These are phyloP conservation scores for Penicillium alfredii DNA, from an alignment of 495 filamentous ascomycete genomes.

Conservation along the genomic window DNA sequence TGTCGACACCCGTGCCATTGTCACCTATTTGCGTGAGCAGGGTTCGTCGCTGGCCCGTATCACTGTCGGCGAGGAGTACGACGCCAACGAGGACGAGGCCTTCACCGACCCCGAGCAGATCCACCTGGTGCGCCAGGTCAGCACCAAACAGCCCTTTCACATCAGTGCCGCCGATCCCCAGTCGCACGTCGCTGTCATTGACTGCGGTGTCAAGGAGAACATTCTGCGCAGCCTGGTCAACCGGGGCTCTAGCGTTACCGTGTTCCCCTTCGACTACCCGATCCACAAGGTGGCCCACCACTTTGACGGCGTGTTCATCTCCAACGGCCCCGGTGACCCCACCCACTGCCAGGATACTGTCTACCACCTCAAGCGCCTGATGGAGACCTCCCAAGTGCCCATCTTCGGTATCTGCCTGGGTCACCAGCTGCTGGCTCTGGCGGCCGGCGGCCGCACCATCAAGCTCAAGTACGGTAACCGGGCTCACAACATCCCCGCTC, in stretches of 20 bases:
- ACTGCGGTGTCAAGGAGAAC: slow-evolving; percentile 99
- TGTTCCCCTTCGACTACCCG: slow-evolving; percentile 92
- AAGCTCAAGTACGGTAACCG: slow-evolving; percentile 98
- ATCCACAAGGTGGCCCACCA: slow-evolving; percentile 97
- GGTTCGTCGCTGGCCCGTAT: slow-evolving; percentile 93
- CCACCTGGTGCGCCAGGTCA: slow-evolving; percentile 90
- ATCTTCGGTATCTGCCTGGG: slow-evolving; percentile 97
- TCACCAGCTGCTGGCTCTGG: slow-evolving; percentile 74
- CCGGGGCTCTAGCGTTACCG: slow-evolving; percentile 82
- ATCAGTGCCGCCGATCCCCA: slow-evolving; percentile 71
- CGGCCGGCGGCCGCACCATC: slow-evolving; percentile 76
- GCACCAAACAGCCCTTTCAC: slow-evolving; percentile 97
- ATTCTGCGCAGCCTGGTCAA: slow-evolving; percentile 88
- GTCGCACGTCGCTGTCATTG: slow-evolving; percentile 88
- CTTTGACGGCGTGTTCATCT: slow-evolving; percentile 96
- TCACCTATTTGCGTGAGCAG: slow-evolving; percentile 90
- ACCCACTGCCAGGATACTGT: slow-evolving; percentile 92
- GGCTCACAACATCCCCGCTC: slow-evolving; percentile 93
- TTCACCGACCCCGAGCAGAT: slow-evolving; percentile 93
- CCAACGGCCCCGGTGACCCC: slow-evolving; percentile 95
- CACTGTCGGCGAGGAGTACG: slow-evolving; percentile 95
- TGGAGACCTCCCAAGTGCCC: slow-evolving; percentile 83
- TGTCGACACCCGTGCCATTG: slow-evolving; percentile 93
- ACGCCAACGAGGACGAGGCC: slow-evolving; percentile 96
- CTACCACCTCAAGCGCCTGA: slow-evolving; percentile 79